Evolutionary conservation across 352 stramenopile species (phyloP), one percentile per base, ranked within the genome.

Genomic region (Phytophthora brassicae): DNA sequence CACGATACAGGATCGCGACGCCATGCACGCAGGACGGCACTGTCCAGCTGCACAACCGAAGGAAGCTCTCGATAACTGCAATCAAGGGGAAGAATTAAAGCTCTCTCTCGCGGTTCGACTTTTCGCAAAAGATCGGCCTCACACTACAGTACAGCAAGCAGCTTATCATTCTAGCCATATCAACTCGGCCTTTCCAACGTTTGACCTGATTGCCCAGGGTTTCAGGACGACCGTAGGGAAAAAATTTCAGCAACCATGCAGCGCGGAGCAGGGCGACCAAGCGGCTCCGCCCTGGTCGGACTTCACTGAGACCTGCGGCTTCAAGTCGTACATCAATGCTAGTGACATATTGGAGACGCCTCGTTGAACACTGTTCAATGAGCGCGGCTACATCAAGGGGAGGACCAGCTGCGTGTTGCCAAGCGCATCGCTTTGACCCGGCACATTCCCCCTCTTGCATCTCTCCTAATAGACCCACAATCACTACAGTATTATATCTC

Each of bases 101-200:
- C 53, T 20, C 54, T 69, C 61, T 69, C 54, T 45, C 47, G 47
- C 61, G 31, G 61, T 58, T 70, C 61, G 59, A 66, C 39, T 65
- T 69, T 69, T 68, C 61, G 49, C 55, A 50, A 36, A n/a, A 28
- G 36, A 54, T 59, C 39, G 38, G 39, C 20, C 39, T 22, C 43
- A 45, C 44, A 56, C 50, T 36, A n/a, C n/a, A n/a, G n/a, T n/a
- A n/a, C n/a, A n/a, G n/a, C n/a, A n/a, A n/a, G n/a, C n/a, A n/a
- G n/a, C n/a, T n/a, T n/a, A n/a, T n/a, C n/a, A n/a, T n/a, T n/a
- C n/a, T n/a, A n/a, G n/a, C n/a, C n/a, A n/a, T 55, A 56, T n/a
- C 42, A 48, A 20, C 36, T 23, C 36, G 36, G 36, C 36, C 36
- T 48, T 33, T 26, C 20, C 42, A 33, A 29, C 22, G 17, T 16